Evolutionary conservation across 495 filamentous ascomycete species (phyloP), one percentile per base, ranked within the genome.

Genomic region (Parathielavia hyrcaniae): DNA sequence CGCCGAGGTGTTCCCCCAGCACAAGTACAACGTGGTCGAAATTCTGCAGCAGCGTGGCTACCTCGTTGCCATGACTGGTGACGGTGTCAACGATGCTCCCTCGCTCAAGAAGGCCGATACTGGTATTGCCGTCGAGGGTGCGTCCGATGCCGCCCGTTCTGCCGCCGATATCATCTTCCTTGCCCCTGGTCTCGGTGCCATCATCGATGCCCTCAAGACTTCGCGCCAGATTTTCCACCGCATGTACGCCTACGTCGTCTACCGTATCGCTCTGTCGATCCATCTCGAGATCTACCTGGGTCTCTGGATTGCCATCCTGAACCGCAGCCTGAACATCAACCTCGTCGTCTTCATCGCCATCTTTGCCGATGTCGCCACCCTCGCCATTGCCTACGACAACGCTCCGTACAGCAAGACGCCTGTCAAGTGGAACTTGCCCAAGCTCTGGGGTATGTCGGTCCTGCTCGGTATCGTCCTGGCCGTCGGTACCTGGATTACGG

Each of bases 11-110:
- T 97, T 95, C 80, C 91, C 91, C 56, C 90, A 97, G 75, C 91
- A 97, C 79, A 97, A 97, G 80, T 95, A 92, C 75, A 91, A 95
- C 64, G 91, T 97, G 67, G 91, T 97, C 63, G 88, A 95, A 73
- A 95, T 96, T 76, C 85, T 97, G 32, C 91, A 97, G 75, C 88
- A 96, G 75, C 88, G 91, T 79, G 91, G 91, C 64, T 92, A 95
- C 79, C 79, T 96, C 41, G 91, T 95, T 73, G 91, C 91, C 65
- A 97, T 97, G 91, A 97, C 91, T 74, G 91, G 91, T 76, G 91
- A 97, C 68, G 91, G 91, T 81, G 91, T 97, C 71, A 97, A 97
- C 74, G 91, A 97, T 75, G 91, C 91, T 50, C 91, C 91, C 35
- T 96, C 91, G 39, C 78, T 97, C 54, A 97, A 97, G 79, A 96